phyloP scores from a whole-genome alignment of 2,329 filamentous ascomycete species.

The Macroventuria anomochaeta region DNA sequence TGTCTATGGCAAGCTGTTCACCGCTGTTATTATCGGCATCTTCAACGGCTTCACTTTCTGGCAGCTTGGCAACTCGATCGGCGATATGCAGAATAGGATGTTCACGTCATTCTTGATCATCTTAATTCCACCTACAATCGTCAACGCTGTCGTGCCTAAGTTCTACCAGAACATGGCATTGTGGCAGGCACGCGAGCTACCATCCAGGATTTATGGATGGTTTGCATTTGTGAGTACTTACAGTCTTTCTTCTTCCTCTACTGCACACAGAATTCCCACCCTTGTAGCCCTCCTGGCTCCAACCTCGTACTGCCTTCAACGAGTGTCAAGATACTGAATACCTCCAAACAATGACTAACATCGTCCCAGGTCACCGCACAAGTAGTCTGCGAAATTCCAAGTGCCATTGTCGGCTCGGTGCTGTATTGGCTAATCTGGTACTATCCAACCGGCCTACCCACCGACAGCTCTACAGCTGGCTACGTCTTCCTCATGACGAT shows the following conservation, averaged over 20 bases:
- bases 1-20: slow-evolving; percentile 77
- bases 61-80: slow-evolving; percentile 68
- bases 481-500: slow-evolving; percentile 81
- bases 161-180: slow-evolving; percentile 76
- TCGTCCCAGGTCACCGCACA: slow-evolving; percentile 65
- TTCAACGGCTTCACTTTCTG: slow-evolving; percentile 84
- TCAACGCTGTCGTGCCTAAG: slow-evolving; percentile 78
- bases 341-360: neutral
- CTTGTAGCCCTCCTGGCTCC: too few relatives aligned
- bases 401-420: slow-evolving; percentile 67
- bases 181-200: slow-evolving; percentile 76
- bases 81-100: slow-evolving; percentile 78
- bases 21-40: slow-evolving; percentile 72
- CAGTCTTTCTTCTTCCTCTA: too few relatives aligned
- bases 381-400: slow-evolving; percentile 74
- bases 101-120: slow-evolving; percentile 71
- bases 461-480: slow-evolving; percentile 68
- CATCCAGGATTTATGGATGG: slow-evolving; percentile 79
- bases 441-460: slow-evolving; percentile 73
- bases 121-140: slow-evolving; percentile 69
- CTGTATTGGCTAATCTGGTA: slow-evolving; percentile 81
- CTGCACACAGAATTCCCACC: too few relatives aligned
- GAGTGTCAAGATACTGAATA: too few relatives aligned
- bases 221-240: slow-evolving; percentile 63
- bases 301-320: too few relatives aligned